These are phyloP conservation scores for Apiospora marii DNA, from an alignment of 2,329 filamentous ascomycete species.

Conservation along the genomic window DNA sequence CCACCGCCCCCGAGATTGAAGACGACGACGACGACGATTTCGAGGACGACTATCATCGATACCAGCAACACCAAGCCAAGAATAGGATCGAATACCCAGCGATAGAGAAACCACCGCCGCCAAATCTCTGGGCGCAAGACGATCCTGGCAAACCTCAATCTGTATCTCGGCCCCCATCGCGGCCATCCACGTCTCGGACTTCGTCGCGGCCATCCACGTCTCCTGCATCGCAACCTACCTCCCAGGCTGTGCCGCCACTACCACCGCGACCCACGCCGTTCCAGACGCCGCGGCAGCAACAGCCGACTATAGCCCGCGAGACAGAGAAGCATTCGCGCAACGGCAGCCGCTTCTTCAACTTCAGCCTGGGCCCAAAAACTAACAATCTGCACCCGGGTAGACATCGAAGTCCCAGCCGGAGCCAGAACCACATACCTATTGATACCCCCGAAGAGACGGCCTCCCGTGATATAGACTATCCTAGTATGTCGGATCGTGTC, in stretches of 20 bases:
- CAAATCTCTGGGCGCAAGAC: neutral
- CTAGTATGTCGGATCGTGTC: constrained; percentile 39
- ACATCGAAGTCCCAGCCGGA: constrained; percentile 34
- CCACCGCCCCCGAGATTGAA: constrained; percentile 11
- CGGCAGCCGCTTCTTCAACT: constrained; percentile 44
- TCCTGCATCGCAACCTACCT: neutral
- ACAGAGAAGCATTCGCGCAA: constrained; percentile 43
- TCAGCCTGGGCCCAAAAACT: constrained; percentile 28
- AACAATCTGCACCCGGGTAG: constrained; percentile 19
- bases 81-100: constrained; percentile 11
- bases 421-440: constrained; percentile 30
- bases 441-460: constrained; percentile 36
- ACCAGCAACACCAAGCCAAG: constrained; percentile 23
- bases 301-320: constrained; percentile 33
- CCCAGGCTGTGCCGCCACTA: neutral
- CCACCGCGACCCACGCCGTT: neutral
- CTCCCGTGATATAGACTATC: constrained; percentile 40
- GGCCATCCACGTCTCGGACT: neutral
- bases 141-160: neutral
- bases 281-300: constrained; percentile 25
- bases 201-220: neutral
- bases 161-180: neutral
- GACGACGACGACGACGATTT: constrained; percentile 27
- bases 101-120: neutral
- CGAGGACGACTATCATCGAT: constrained; percentile 25